Conservation (phyloP, 139 green algal species). For the Picochlorum sp. region DNA sequence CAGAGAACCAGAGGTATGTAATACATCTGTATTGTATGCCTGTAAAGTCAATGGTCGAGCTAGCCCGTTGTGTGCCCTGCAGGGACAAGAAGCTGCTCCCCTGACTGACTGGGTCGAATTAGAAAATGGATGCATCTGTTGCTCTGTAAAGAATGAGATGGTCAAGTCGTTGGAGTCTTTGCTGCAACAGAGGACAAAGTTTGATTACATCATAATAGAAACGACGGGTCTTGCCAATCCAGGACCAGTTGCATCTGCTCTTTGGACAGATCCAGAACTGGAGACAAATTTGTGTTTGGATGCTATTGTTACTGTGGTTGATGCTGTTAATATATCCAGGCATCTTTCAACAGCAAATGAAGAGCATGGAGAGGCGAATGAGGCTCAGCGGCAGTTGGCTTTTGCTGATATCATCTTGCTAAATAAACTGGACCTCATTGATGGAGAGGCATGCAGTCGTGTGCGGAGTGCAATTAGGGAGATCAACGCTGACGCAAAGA, state of each 20-base stretch:
- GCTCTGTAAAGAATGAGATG: slow-evolving; percentile 88
- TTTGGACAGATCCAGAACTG: slow-evolving; percentile 83
- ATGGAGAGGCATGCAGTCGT: slow-evolving; percentile 29
- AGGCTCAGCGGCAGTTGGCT: slow-evolving; percentile 76
- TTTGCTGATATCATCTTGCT: slow-evolving; percentile 80
- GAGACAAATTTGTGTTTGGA: slow-evolving; percentile 66
- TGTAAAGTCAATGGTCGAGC: background rate
- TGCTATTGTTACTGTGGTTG: slow-evolving; percentile 79
- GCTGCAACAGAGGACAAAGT: slow-evolving; percentile 41
- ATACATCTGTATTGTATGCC: slow-evolving; percentile 7
- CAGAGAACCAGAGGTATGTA: slow-evolving; percentile 30
- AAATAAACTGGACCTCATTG: slow-evolving; percentile 79
- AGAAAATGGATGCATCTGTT: slow-evolving; percentile 97
- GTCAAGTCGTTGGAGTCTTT: slow-evolving; percentile 55
- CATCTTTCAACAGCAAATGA: slow-evolving; percentile 48
- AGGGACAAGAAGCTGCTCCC: slow-evolving; percentile 18
- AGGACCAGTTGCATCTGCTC: slow-evolving; percentile 65
- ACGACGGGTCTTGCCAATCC: slow-evolving; percentile 86
- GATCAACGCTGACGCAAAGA: slow-evolving; percentile 58
- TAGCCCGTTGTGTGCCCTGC: background rate
- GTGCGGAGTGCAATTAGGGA: slow-evolving; percentile 36
- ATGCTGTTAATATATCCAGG: slow-evolving; percentile 55
- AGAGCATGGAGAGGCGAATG: slow-evolving; percentile 43
- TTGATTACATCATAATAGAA: slow-evolving; percentile 88
- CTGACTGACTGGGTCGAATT: slow-evolving; percentile 87